Conservation (phyloP, 2,329 filamentous ascomycete species). For the Fusarium acutatum region DNA sequence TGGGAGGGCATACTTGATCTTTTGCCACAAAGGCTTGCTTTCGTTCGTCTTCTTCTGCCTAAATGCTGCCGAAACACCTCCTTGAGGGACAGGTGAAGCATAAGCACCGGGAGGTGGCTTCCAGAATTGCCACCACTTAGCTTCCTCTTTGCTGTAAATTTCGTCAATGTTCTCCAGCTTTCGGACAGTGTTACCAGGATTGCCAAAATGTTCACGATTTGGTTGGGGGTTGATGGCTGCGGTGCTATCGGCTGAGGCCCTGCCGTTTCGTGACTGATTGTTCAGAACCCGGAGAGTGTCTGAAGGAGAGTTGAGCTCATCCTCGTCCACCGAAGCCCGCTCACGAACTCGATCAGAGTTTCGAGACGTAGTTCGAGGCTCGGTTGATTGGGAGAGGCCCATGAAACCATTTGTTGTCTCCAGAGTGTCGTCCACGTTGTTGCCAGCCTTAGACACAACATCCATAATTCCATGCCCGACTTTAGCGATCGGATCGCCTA, state of each 20-base stretch:
- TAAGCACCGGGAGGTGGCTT: conserved; percentile 69
- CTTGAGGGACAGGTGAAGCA: conserved; percentile 68
- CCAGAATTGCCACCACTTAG: conserved; percentile 71
- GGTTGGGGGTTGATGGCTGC: conserved; percentile 25
- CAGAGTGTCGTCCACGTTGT: conserved; percentile 61
- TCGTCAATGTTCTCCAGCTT: rapidly evolving
- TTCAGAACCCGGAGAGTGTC: conserved; percentile 47
- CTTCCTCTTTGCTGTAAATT: conserved; percentile 44
- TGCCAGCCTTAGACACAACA: conserved; percentile 54
- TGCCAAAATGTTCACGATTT: not conserved
- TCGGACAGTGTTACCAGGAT: rapidly evolving
- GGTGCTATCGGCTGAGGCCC: conserved; percentile 52
- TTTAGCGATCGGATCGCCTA: conserved; percentile 53
- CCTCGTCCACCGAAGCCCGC: conserved; percentile 46
- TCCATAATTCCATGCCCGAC: conserved; percentile 60
- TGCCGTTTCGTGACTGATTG: conserved; percentile 48
- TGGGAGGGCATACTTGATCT: conserved; percentile 59
- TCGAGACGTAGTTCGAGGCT: conserved; percentile 26
- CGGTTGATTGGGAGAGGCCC: conserved; percentile 18
- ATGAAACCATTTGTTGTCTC: conserved; percentile 65
- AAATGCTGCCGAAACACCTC: conserved; percentile 53
- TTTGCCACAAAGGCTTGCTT: conserved; percentile 60
- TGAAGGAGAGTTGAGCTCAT: conserved; percentile 32
- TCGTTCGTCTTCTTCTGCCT: conserved; percentile 45
- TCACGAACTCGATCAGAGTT: conserved; percentile 37